Evolutionary conservation across 352 stramenopile genomes (phyloP).

Genomic region (Aphanomyces euteiches): DNA sequence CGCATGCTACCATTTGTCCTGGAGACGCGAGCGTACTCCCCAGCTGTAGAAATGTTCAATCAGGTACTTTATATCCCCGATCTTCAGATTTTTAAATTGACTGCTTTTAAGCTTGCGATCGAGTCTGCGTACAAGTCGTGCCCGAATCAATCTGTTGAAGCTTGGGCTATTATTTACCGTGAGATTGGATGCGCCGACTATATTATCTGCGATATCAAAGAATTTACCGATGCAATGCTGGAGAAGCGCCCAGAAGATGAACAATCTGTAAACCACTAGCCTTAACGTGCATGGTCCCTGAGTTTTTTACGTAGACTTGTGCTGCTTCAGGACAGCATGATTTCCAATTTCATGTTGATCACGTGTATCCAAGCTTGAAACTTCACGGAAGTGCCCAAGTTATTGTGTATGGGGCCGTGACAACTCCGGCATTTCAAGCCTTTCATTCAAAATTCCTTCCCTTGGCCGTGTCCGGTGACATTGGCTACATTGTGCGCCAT

Average conservation of each 20-base stretch:
- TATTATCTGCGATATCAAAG: conserved; percentile 56
- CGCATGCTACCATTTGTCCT: conserved; percentile 32
- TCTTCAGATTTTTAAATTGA: neutral
- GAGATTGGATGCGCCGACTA: conserved; percentile 56
- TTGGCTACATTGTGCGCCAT: conserved; percentile 84
- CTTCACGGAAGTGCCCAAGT: conserved; percentile 35
- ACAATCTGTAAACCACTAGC: too few species aligned
- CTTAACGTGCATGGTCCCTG: neutral
- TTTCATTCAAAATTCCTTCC: conserved; percentile 67
- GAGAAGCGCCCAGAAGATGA: neutral
- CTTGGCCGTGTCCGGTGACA: conserved; percentile 48
- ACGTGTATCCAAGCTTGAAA: conserved; percentile 37
- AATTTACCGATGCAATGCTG: conserved; percentile 37
- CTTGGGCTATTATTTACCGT: conserved; percentile 74
- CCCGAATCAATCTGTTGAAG: conserved; percentile 42
- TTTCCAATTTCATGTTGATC: conserved; percentile 59
- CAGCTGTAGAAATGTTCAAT: conserved; percentile 79
- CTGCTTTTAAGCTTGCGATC: conserved; percentile 44
- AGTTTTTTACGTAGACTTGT: conserved; percentile 41
- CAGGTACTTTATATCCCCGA: conserved; percentile 37
- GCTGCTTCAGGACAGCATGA: conserved; percentile 64
- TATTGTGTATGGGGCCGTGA: conserved; percentile 83
- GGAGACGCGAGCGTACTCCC: conserved; percentile 68
- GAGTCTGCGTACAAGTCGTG: conserved; percentile 61
- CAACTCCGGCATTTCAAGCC: conserved; percentile 54